phyloP scores from a whole-genome alignment of 1,139 yeast species.

The Candida gigantensis region DNA sequence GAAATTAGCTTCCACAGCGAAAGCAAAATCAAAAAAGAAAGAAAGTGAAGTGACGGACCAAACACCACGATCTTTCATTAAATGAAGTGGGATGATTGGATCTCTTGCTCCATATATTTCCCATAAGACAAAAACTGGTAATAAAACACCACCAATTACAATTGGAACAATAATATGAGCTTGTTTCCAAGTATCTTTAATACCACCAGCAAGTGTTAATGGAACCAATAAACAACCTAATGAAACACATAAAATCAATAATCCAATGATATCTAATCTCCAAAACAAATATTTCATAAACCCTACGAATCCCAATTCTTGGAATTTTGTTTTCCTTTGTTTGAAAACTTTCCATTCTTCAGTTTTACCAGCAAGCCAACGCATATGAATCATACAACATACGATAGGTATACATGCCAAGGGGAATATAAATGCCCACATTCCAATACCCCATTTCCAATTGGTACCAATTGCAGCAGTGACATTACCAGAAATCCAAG shows the following conservation, averaged over 20 bases:
- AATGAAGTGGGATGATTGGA: slow-evolving; percentile 34
- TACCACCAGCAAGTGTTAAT: slow-evolving; percentile 41
- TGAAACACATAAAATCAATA: slow-evolving; percentile 28
- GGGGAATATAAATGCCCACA: slow-evolving; percentile 46
- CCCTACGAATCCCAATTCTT: slow-evolving; percentile 25
- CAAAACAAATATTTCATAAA: slow-evolving; percentile 31
- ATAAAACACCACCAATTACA: slow-evolving; percentile 36
- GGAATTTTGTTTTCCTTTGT: slow-evolving; percentile 22
- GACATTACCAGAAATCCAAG: slow-evolving; percentile 72
- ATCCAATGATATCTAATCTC: slow-evolving; percentile 38
- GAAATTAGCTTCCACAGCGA: slow-evolving; percentile 32
- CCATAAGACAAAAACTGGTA: slow-evolving; percentile 36
- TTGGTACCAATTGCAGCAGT: slow-evolving; percentile 27
- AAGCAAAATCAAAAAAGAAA: slow-evolving; percentile 31
- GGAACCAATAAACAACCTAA: slow-evolving; percentile 43
- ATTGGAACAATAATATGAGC: slow-evolving; percentile 38
- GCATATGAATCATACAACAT: slow-evolving; percentile 34
- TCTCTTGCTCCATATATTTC: slow-evolving; percentile 30
- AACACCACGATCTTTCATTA: slow-evolving; percentile 39
- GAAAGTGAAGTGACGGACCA: slow-evolving; percentile 33
- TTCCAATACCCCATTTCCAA: slow-evolving; percentile 52
- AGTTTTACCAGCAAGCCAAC: slow-evolving; percentile 34
- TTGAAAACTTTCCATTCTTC: slow-evolving; percentile 34
- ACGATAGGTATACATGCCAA: slow-evolving; percentile 35
- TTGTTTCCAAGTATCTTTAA: slow-evolving; percentile 28